Base-by-base conservation (phyloP, 2,329 filamentous ascomycete species). In the Metarhizium album region DNA sequence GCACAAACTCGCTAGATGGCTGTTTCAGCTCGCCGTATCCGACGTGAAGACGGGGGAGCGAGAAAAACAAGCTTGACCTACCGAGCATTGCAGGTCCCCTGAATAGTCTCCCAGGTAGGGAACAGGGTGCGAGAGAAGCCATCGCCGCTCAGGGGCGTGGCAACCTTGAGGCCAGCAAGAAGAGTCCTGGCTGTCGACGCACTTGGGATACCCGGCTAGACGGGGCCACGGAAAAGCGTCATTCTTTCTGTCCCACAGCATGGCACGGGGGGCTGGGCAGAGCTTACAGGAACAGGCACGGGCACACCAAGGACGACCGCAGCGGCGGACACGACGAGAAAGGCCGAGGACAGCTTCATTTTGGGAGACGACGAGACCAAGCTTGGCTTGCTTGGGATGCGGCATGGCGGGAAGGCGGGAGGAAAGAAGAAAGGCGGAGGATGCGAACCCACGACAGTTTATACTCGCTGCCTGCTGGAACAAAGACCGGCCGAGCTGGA, bases 61-160 rank as follows among this genome's bases (percentile, higher is more conserved):
- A 46, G 31, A 5, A 49, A 23, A 4, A n/a, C n/a, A n/a, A n/a
- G n/a, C n/a, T n/a, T n/a, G n/a, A 53, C 61, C 29, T 64, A 74
- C 73, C 77, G 73, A 20, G 86, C 86, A 69, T 89, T 83, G 75
- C 87, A 93, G 4, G 68, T 67, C 8, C 83, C 84, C 14, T 67
- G 70, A 59, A 82, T 75, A 29, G 79, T 83, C 57, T 75, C 78
- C 86, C 86, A 90, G 66, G 83, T 80, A 2, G 82, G 83, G 69
- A 90, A 90, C 48, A 83, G 67, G 58, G 79, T 75, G 48, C 87
- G 82, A 52, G 75, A 70, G 67, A 90, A 89, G 20, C 71, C 71
- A 53, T 68, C 70, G 45, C 76, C 73, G 47, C 79, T 73, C 35
- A 74, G 75, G 42, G 76, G 68, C 0, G 76, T 66, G 3, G 73